Conservation (phyloP, 306 rosid species). For the Dryas drummondii region DNA sequence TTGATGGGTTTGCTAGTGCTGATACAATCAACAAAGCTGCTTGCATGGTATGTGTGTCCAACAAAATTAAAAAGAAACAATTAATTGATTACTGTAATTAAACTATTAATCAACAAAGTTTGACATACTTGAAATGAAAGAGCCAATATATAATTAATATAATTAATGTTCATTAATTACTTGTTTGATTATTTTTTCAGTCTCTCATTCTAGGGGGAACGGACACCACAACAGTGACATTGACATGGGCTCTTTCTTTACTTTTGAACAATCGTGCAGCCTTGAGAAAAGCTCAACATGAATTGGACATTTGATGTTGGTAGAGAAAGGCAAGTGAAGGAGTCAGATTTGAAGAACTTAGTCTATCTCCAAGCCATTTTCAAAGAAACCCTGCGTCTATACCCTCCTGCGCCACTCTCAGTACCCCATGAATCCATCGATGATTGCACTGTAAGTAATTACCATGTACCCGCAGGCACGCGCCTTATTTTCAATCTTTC, state of each 20-base stretch:
- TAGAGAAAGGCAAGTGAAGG: slow-evolving; percentile 18
- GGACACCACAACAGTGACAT: too few species aligned
- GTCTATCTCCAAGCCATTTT: slow-evolving; percentile 29
- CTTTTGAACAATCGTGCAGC: too few species aligned
- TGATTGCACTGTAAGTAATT: slow-evolving; percentile 31
- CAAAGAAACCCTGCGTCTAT: slow-evolving; percentile 37
- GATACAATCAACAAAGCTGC: slow-evolving; percentile 27
- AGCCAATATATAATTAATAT: too few species aligned
- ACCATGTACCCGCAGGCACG: slow-evolving; percentile 21
- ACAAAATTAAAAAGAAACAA: too few species aligned
- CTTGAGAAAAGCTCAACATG: too few species aligned
- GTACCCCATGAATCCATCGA: slow-evolving; percentile 20
- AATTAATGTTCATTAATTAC: too few species aligned
- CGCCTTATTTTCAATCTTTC: slow-evolving; percentile 24
- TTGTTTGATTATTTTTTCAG: not conserved
- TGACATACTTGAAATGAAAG: too few species aligned
- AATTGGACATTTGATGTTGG: slow-evolving; percentile 4
- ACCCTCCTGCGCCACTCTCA: slow-evolving; percentile 25
- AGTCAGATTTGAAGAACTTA: slow-evolving; percentile 27
- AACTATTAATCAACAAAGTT: too few species aligned
- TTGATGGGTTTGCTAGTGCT: not conserved
- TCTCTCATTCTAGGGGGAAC: slow-evolving; percentile 11
- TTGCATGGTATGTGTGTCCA: slow-evolving; percentile 14
- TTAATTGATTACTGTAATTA: too few species aligned
- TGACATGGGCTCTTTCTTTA: too few species aligned